phyloP scores from a whole-genome alignment of 2,329 filamentous ascomycete genomes.

The Apiospora sp. region DNA sequence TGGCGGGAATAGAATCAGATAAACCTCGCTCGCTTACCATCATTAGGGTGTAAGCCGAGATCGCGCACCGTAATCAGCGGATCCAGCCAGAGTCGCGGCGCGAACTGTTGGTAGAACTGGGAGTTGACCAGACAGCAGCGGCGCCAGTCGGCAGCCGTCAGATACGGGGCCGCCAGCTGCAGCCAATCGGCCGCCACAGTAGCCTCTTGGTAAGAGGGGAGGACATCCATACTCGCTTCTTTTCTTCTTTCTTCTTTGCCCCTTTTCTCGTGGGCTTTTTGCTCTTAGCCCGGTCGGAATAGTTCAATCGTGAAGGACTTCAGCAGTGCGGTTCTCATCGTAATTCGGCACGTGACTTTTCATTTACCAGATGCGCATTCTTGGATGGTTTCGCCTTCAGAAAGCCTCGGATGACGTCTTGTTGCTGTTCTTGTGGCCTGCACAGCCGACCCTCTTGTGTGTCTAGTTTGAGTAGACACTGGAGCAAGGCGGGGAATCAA shows the following conservation, averaged over 20 bases:
- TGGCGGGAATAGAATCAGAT: background rate
- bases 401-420: constrained; percentile 4
- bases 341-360: background rate
- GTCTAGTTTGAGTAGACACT: background rate
- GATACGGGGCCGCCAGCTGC: constrained; percentile 53
- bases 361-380: constrained; percentile 1
- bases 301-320: constrained; percentile 16
- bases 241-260: background rate
- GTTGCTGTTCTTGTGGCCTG: constrained; percentile 21
- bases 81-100: constrained; percentile 61
- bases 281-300: constrained; percentile 14
- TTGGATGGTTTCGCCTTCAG: constrained; percentile 16
- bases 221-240: constrained; percentile 42
- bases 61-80: constrained; percentile 50
- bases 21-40: constrained; percentile 48
- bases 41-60: constrained; percentile 51
- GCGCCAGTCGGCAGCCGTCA: constrained; percentile 51
- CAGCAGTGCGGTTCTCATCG: constrained; percentile 16
- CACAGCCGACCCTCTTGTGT: constrained; percentile 21
- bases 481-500: constrained; percentile 11
- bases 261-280: constrained; percentile 4
- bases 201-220: constrained; percentile 64
- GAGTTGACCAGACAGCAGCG: constrained; percentile 57
- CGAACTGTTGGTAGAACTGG: constrained; percentile 58
- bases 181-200: constrained; percentile 57